Base-by-base conservation (phyloP, 2,329 filamentous ascomycete genomes). In the Ophiostoma montium region DNA sequence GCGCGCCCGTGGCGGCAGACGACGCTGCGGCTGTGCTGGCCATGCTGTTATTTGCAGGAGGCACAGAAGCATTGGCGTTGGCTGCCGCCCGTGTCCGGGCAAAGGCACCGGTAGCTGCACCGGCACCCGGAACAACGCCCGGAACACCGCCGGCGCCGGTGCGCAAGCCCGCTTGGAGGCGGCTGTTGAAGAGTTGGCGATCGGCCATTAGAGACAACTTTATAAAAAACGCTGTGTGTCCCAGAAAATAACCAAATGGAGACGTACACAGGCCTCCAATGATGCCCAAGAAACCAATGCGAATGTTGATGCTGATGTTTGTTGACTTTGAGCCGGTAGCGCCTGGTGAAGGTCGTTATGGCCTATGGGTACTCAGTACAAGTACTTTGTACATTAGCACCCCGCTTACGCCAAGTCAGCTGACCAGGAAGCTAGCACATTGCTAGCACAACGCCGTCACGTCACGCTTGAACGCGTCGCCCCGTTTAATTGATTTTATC, bases 401-500 rank as follows among this genome's bases (percentile, higher is more conserved):
- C 46, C 50, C 44, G 19, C 27, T 4, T 31, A 50, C 53, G 52
- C 53, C 53, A 49, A 48, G 39, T 52, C 54, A 55, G 46, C 53
- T 55, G 54, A 32, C 23, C 16, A 13, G n/a, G n/a, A n/a, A n/a
- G n/a, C n/a, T n/a, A n/a, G n/a, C n/a, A n/a, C n/a, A n/a, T n/a
- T n/a, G n/a, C n/a, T n/a, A n/a, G n/a, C n/a, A n/a, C n/a, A n/a
- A 41, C 36, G 36, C 50, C 33, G 50, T 54, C 59, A 53, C 53
- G 58, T 60, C 60, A 61, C 58, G 60, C 56, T 53, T 52, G 45
- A 56, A 46, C 52, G 58, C 57, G 59, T 57, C 42, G 47, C 50
- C 47, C 36, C 41, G 16, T 38, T 53, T 55, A 51, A 54, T 56
- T 54, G 49, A 53, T 52, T 50, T 52, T 45, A 16, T 11, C 10